Evolutionary conservation across 768 basidiomycete genomes (phyloP).

Genomic region (Lenzites betulinus): DNA sequence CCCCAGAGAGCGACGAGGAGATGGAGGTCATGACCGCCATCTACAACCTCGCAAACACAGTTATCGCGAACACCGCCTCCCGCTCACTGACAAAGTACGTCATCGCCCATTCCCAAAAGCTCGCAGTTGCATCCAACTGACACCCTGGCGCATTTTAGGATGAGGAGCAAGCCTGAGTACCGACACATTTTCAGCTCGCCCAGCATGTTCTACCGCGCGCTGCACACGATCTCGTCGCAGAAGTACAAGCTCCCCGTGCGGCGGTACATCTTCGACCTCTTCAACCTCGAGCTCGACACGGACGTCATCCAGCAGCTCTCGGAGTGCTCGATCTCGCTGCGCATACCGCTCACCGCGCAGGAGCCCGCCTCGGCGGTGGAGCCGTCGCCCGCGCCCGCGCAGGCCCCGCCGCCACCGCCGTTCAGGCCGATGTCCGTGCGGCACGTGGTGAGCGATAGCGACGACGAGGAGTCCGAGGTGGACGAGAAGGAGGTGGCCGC

Average conservation of each 20-base stretch:
- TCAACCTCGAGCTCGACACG: constrained; percentile 77
- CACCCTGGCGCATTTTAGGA: constrained; percentile 42
- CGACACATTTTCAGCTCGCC: constrained; percentile 76
- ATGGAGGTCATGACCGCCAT: constrained; percentile 86
- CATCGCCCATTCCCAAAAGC: background rate
- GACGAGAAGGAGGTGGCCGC: constrained; percentile 46
- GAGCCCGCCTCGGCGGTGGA: constrained; percentile 57
- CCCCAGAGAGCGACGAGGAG: constrained; percentile 70
- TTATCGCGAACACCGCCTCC: constrained; percentile 94
- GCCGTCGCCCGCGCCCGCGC: background rate
- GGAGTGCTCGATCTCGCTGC: constrained; percentile 51
- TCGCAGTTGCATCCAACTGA: constrained; percentile 4
- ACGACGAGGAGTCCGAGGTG: constrained; percentile 54
- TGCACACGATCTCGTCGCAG: constrained; percentile 86
- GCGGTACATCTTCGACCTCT: constrained; percentile 90
- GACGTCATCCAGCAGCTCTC: constrained; percentile 57
- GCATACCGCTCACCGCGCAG: constrained; percentile 11
- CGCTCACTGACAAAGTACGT: constrained; percentile 81
- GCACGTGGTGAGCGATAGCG: constrained; percentile 52
- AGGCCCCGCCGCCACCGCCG: background rate
- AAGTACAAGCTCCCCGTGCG: constrained; percentile 92
- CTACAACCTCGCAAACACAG: constrained; percentile 92
- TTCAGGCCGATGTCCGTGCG: constrained; percentile 6
- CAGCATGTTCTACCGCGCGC: constrained; percentile 77
- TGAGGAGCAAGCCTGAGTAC: constrained; percentile 79